These are phyloP conservation scores for Diplodia sapinea DNA, from an alignment of 2,329 filamentous ascomycete genomes.

Conservation along the genomic window DNA sequence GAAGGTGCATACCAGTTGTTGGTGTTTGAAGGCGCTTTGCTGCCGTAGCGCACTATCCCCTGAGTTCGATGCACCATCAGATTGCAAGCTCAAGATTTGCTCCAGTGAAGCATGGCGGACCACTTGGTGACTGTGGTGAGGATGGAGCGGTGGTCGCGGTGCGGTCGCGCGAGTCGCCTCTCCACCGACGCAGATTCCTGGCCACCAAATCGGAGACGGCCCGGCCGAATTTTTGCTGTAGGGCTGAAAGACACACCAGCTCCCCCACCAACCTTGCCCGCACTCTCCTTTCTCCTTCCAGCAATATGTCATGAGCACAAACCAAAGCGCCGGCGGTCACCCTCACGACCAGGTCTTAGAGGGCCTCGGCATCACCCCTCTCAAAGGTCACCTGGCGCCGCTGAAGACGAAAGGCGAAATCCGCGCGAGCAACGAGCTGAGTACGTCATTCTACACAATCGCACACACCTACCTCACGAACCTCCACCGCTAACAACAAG, in stretches of 20 bases:
- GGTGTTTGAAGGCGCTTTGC: background rate
- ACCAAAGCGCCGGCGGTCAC: conserved; percentile 18
- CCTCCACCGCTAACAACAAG: background rate
- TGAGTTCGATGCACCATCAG: background rate
- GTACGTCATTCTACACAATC: conserved; percentile 26
- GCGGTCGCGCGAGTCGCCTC: background rate
- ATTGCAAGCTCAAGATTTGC: background rate
- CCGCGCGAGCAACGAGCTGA: conserved; percentile 55
- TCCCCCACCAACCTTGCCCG: conserved; percentile 10
- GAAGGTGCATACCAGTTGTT: background rate
- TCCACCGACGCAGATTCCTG: background rate
- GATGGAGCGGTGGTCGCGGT: background rate
- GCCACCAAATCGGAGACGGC: background rate
- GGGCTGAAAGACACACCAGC: conserved; percentile 7
- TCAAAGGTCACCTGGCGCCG: conserved; percentile 41
- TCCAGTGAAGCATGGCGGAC: background rate
- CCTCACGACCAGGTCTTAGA: conserved; percentile 1
- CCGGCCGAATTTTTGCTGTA: conserved; percentile 25
- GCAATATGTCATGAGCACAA: conserved; percentile 31
- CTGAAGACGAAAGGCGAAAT: conserved; percentile 59
- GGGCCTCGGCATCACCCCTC: conserved; percentile 31
- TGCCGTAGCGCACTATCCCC: background rate
- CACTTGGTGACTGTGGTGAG: background rate
- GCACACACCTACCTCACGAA: background rate
- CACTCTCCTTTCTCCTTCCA: background rate